Conservation (phyloP, 1,139 yeast genomes). For the Sugiyamaella novakii region DNA sequence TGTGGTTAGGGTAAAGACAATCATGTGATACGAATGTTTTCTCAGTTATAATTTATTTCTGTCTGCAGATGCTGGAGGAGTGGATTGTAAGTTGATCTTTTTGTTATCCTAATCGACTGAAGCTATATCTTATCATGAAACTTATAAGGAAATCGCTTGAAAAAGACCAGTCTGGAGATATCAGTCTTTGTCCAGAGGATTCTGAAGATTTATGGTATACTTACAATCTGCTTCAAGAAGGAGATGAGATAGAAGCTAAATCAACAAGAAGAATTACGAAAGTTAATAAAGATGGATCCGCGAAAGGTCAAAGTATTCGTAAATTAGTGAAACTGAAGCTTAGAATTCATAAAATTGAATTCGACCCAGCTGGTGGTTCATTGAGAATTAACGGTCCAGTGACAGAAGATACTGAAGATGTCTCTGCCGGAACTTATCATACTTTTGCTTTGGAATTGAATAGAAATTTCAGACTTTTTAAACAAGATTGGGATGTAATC, state of each 20-base stretch:
- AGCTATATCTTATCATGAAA: constrained; percentile 53
- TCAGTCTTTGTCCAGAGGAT: constrained; percentile 77
- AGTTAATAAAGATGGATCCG: constrained; percentile 40
- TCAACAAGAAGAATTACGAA: constrained; percentile 69
- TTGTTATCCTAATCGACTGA: no score
- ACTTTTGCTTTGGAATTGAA: constrained; percentile 80
- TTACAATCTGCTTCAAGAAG: constrained; percentile 74
- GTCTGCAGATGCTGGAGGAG: no score
- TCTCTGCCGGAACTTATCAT: constrained; percentile 83
- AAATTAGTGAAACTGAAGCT: constrained; percentile 58
- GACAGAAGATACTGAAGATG: constrained; percentile 69
- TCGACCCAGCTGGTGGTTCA: constrained; percentile 73
- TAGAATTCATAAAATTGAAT: constrained; percentile 70
- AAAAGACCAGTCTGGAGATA: constrained; percentile 65
- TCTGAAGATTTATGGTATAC: constrained; percentile 90
- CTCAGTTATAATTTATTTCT: no score
- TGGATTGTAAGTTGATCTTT: no score
- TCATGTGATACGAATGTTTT: no score
- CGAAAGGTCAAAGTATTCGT: constrained; percentile 47
- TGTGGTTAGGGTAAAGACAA: no score
- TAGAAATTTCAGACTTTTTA: constrained; percentile 66
- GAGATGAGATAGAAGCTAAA: constrained; percentile 70
- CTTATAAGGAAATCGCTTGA: constrained; percentile 54
- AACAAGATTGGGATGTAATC: constrained; percentile 79
- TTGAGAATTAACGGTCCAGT: constrained; percentile 84